Conservation (phyloP, 768 basidiomycete species). For the Kwoniella mangroviensis region DNA sequence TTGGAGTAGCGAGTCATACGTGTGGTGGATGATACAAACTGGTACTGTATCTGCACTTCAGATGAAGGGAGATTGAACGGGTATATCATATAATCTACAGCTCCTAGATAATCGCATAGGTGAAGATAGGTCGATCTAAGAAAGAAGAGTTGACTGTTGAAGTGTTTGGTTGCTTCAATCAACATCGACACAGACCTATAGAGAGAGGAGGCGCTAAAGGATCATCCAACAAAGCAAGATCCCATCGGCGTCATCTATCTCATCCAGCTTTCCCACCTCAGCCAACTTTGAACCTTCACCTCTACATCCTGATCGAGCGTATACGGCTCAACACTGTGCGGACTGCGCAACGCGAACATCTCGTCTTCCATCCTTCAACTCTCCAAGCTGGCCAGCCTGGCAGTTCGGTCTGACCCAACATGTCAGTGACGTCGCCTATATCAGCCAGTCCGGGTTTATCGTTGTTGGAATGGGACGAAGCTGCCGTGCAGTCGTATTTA, state of each 20-base stretch:
- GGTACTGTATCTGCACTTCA: background rate
- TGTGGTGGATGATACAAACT: too few species aligned
- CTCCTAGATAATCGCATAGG: background rate
- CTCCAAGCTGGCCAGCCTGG: background rate
- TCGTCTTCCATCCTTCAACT: too few species aligned
- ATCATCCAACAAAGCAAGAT: background rate
- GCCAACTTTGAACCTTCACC: too few species aligned
- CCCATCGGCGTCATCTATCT: background rate
- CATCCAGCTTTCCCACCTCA: background rate
- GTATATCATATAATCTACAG: background rate
- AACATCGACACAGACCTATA: too few species aligned
- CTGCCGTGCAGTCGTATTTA: constrained; percentile 74
- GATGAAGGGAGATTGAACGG: constrained; percentile 11
- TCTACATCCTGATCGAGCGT: too few species aligned
- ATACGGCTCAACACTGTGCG: too few species aligned
- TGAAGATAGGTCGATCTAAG: background rate
- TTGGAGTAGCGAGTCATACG: background rate
- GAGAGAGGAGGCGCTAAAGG: background rate
- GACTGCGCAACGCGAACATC: too few species aligned
- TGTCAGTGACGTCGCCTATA: constrained; percentile 42
- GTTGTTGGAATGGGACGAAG: constrained; percentile 59
- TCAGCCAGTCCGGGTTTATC: constrained; percentile 37
- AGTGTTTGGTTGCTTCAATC: too few species aligned
- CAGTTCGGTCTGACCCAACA: constrained; percentile 1
- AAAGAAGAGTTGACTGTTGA: background rate